Evolutionary conservation across 257 asterid genomes (phyloP).

Genomic region (Fraxinus cuspidata): DNA sequence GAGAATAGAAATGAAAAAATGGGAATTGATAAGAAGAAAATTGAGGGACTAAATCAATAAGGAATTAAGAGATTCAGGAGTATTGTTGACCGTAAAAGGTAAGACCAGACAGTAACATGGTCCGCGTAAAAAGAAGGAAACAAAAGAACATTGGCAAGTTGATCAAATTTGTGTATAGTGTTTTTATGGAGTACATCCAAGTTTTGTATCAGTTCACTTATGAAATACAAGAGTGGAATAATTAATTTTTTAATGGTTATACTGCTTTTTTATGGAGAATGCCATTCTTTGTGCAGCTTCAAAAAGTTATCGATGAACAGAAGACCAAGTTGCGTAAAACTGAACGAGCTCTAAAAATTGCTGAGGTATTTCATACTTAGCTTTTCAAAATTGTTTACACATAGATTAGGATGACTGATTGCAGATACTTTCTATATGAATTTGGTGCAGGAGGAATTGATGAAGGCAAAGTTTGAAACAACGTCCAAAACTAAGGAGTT

Average conservation of each 20-base stretch:
- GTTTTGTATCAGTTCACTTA: neutral
- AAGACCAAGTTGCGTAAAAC: conserved; percentile 74
- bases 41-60: neutral
- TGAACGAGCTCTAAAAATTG: conserved; percentile 85
- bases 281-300: conserved; percentile 52
- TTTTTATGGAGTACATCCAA: neutral
- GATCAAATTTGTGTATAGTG: neutral
- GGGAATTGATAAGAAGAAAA: neutral
- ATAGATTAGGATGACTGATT: conserved; percentile 13
- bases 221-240: neutral
- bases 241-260: neutral
- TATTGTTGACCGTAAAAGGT: neutral
- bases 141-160: neutral
- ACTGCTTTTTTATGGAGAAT: neutral
- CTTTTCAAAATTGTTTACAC: conserved; percentile 11
- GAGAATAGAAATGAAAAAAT: neutral
- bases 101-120: neutral
- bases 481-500: conserved; percentile 64
- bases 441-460: conserved; percentile 76
- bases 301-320: conserved; percentile 60
- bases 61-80: neutral
- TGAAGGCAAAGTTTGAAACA: conserved; percentile 78
- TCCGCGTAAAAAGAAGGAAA: neutral
- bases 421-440: conserved; percentile 8
- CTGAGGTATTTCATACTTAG: conserved; percentile 61